Evolutionary conservation across 1,284 basidiomycete species (phyloP).

Genomic region (Cerioporus squamosus): DNA sequence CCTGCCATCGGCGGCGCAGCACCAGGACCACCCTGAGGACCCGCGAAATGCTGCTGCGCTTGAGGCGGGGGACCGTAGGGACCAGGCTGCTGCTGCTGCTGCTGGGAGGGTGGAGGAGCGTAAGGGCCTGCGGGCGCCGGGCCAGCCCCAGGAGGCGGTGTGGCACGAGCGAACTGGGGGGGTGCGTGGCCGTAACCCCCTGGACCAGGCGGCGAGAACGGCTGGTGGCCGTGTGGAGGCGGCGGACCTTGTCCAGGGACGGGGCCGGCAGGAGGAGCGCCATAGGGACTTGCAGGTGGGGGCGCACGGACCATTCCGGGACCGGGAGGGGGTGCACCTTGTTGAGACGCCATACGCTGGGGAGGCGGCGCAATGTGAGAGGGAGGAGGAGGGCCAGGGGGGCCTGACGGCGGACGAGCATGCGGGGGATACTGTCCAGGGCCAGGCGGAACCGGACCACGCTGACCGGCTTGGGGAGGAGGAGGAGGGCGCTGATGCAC

Average conservation of each 20-base stretch:
- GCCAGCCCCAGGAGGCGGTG: constrained; percentile 24
- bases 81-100: constrained; percentile 11
- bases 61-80: constrained; percentile 15
- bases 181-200: constrained; percentile 50
- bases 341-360: constrained; percentile 38
- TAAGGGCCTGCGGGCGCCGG: constrained; percentile 25
- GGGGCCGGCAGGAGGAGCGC: constrained; percentile 36
- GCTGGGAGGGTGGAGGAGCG: constrained; percentile 18
- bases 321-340: constrained; percentile 15
- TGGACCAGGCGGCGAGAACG: constrained; percentile 32
- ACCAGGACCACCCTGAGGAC: constrained; percentile 32
- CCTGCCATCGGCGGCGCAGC: constrained; percentile 37
- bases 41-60: constrained; percentile 24
- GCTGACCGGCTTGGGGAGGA: constrained; percentile 45
- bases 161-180: constrained; percentile 31
- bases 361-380: constrained; percentile 43
- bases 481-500: constrained; percentile 50
- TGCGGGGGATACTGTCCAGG: constrained; percentile 41
- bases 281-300: constrained; percentile 28
- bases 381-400: constrained; percentile 36
- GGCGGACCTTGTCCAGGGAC: constrained; percentile 40
- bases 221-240: constrained; percentile 39
- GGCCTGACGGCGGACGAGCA: constrained; percentile 43
- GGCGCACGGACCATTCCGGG: constrained; percentile 9
- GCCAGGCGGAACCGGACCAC: constrained; percentile 30